Evolutionary conservation across 2,329 filamentous ascomycete species (phyloP).

Genomic region (Phialophora chinensis): DNA sequence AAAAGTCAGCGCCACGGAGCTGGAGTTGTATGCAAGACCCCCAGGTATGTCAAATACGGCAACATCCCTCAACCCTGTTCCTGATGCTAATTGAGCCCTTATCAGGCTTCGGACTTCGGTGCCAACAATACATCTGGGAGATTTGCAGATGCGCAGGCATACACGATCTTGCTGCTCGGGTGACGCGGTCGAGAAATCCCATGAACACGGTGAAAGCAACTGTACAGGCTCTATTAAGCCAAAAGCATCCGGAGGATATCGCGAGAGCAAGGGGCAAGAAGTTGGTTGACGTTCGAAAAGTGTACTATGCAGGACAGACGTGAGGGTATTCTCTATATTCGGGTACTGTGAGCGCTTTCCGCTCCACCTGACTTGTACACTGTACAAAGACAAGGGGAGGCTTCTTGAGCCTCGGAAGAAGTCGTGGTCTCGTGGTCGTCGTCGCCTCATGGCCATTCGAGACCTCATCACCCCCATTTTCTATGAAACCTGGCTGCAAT

Average conservation of each 20-base stretch:
- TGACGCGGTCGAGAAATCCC: slow-evolving; percentile 85
- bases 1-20: slow-evolving; percentile 87
- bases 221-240: slow-evolving; percentile 79
- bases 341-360: not conserved
- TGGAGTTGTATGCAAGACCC: slow-evolving; percentile 80
- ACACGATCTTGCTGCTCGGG: slow-evolving; percentile 80
- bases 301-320: slow-evolving; percentile 88
- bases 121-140: slow-evolving; percentile 90
- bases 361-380: not conserved
- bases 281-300: slow-evolving; percentile 92
- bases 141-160: slow-evolving; percentile 89
- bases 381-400: slow-evolving; percentile 10
- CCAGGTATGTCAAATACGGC: slow-evolving; percentile 69
- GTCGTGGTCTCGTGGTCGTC: slow-evolving; percentile 1
- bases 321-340: slow-evolving; percentile 40
- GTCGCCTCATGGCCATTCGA: not conserved
- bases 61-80: not conserved
- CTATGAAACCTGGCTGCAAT: not conserved
- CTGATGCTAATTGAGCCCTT: slow-evolving; percentile 9
- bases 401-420: not conserved
- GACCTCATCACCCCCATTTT: not conserved
- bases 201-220: slow-evolving; percentile 98
- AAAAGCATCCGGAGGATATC: slow-evolving; percentile 86
- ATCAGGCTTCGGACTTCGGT: slow-evolving; percentile 89
- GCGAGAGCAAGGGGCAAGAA: slow-evolving; percentile 90